These are phyloP conservation scores for Aspergillus hortae DNA, from an alignment of 2,329 filamentous ascomycete species.

Conservation along the genomic window DNA sequence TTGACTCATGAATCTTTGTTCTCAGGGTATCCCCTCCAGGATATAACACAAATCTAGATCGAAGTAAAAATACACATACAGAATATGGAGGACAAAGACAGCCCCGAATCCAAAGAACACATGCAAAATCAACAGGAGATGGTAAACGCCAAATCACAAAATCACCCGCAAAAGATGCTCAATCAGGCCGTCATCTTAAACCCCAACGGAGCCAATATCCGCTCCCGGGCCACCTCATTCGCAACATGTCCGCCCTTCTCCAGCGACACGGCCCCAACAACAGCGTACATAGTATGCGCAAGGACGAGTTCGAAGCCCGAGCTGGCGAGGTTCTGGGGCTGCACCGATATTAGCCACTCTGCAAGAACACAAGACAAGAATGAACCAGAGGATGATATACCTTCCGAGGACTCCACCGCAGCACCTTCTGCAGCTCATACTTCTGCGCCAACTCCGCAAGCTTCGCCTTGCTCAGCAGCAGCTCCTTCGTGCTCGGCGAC, in stretches of 20 bases:
- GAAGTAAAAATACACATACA: slow-evolving; percentile 33
- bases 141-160: slow-evolving; percentile 29
- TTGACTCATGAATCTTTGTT: not conserved
- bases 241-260: slow-evolving; percentile 80
- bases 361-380: slow-evolving; percentile 2
- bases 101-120: slow-evolving; percentile 16
- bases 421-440: slow-evolving; percentile 68
- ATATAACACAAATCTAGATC: slow-evolving; percentile 23
- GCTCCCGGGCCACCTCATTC: slow-evolving; percentile 69
- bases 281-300: slow-evolving; percentile 73
- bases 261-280: slow-evolving; percentile 84
- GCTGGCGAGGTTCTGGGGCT: slow-evolving; percentile 63
- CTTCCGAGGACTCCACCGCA: slow-evolving; percentile 84
- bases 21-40: slow-evolving; percentile 19
- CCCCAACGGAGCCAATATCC: slow-evolving; percentile 60
- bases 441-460: slow-evolving; percentile 65
- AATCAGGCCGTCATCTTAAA: slow-evolving; percentile 28
- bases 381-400: slow-evolving; percentile 49
- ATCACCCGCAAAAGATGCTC: slow-evolving; percentile 28
- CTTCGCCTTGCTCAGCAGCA: slow-evolving; percentile 62
- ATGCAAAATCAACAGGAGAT: slow-evolving; percentile 21
- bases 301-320: slow-evolving; percentile 76
- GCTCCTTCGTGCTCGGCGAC: slow-evolving; percentile 55
- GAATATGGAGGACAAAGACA: slow-evolving; percentile 17
- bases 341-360: not conserved